Conservation (phyloP, 768 basidiomycete genomes). For the Collybiopsis luxurians region DNA sequence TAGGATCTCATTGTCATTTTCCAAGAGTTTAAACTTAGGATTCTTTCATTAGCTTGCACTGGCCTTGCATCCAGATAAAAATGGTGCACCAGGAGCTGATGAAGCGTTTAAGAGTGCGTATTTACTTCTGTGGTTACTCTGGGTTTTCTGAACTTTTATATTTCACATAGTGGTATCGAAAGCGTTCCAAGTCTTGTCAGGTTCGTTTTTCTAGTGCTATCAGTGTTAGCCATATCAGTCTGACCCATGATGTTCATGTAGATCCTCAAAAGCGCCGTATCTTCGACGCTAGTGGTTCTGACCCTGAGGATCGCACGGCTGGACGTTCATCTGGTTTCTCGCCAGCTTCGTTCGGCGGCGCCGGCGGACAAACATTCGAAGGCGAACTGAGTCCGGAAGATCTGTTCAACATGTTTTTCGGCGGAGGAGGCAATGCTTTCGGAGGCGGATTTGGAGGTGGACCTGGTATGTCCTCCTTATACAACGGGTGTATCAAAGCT, state of each 20-base stretch:
- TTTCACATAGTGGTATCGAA: constrained; percentile 84
- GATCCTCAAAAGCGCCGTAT: constrained; percentile 89
- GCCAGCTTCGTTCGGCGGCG: constrained; percentile 45
- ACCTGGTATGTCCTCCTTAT: constrained; percentile 37
- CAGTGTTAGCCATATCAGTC: neutral
- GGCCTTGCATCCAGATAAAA: constrained; percentile 89
- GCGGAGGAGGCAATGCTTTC: constrained; percentile 57
- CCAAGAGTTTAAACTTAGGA: constrained; percentile 6
- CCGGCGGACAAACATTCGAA: constrained; percentile 55
- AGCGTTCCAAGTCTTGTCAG: constrained; percentile 93
- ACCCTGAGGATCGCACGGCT: constrained; percentile 81
- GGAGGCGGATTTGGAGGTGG: constrained; percentile 58
- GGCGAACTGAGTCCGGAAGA: constrained; percentile 94
- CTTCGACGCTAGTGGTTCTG: constrained; percentile 81
- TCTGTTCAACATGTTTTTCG: constrained; percentile 98
- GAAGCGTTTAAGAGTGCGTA: constrained; percentile 94
- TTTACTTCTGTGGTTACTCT: constrained; percentile 1
- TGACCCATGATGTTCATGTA: constrained; percentile 18
- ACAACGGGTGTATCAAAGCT: neutral
- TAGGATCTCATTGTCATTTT: constrained; percentile 26
- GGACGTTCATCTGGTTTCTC: constrained; percentile 56
- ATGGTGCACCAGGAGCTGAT: constrained; percentile 96
- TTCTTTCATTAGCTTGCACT: constrained; percentile 64
- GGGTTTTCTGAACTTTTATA: constrained; percentile 9
- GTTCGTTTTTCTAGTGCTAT: constrained; percentile 26